Conservation (phyloP, 176 grass and related monocot genomes). For the Guadua angustifolia region DNA sequence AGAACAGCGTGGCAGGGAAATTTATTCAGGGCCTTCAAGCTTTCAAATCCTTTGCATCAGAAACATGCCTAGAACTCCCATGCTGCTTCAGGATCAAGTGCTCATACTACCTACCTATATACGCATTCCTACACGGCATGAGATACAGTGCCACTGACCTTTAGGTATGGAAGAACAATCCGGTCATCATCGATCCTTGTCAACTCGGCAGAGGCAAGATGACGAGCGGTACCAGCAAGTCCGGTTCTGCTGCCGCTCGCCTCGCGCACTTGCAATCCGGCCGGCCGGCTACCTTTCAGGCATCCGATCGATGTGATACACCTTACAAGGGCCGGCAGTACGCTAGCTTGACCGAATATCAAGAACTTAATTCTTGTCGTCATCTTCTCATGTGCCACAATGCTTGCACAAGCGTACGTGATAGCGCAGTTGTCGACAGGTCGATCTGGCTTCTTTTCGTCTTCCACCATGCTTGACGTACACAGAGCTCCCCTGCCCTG, state of each 20-base stretch:
- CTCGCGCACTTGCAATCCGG: slow-evolving; percentile 61
- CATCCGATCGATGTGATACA: slow-evolving; percentile 81
- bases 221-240: slow-evolving; percentile 89
- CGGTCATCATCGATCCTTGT: slow-evolving; percentile 64
- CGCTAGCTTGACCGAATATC: slow-evolving; percentile 62
- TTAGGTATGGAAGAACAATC: slow-evolving; percentile 59
- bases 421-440: slow-evolving; percentile 53
- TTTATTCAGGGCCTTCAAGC: too few species aligned
- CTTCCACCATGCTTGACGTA: slow-evolving; percentile 47
- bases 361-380: slow-evolving; percentile 78
- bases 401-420: slow-evolving; percentile 71
- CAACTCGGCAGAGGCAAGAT: slow-evolving; percentile 74
- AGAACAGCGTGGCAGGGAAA: too few species aligned
- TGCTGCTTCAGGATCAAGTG: slow-evolving; percentile 55
- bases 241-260: slow-evolving; percentile 55
- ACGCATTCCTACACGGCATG: slow-evolving; percentile 60
- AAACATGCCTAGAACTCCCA: slow-evolving; percentile 1
- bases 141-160: slow-evolving; percentile 68
- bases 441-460: slow-evolving; percentile 46
- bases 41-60: neutral
- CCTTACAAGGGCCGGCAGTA: slow-evolving; percentile 65
- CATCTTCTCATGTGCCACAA: slow-evolving; percentile 74
- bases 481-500: slow-evolving; percentile 42
- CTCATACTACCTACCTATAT: slow-evolving; percentile 49
- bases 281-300: slow-evolving; percentile 77